Conservation (phyloP, 345 rosid species). For the Psidium friedrichsthalianum region DNA sequence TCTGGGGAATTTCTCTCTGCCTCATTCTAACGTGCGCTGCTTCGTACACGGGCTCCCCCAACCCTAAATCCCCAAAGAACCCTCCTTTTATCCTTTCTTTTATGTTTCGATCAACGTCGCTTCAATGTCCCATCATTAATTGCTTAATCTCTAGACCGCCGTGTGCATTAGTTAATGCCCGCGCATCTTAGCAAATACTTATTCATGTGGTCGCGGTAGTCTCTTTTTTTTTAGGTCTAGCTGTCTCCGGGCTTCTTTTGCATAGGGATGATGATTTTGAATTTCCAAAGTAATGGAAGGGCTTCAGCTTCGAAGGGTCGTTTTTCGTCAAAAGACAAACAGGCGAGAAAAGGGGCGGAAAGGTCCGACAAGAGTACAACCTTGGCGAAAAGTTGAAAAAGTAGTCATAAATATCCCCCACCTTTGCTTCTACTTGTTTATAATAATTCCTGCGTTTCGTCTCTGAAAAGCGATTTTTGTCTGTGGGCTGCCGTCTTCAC, state of each 20-base stretch:
- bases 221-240: not conserved
- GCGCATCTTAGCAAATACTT: not conserved
- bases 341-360: not conserved
- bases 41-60: not conserved
- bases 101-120: not conserved
- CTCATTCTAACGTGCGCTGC: slow-evolving; percentile 23
- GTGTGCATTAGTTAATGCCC: not conserved
- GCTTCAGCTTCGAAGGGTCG: not conserved
- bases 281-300: not conserved
- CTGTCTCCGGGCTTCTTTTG: not conserved
- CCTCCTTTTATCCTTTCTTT: not conserved
- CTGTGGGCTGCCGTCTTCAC: slow-evolving; percentile 1
- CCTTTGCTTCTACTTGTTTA: not conserved
- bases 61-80: not conserved
- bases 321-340: not conserved
- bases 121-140: not conserved
- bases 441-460: slow-evolving; percentile 23
- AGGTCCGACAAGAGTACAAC: not conserved
- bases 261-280: not conserved
- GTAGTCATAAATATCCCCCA: not conserved
- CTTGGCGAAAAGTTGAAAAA: not conserved
- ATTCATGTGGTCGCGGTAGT: not conserved
- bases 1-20: slow-evolving; percentile 4
- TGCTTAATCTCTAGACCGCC: not conserved
- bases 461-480: slow-evolving; percentile 45